Base-by-base conservation (phyloP, 2,329 filamentous ascomycete species). In the Ustulina deusta region DNA sequence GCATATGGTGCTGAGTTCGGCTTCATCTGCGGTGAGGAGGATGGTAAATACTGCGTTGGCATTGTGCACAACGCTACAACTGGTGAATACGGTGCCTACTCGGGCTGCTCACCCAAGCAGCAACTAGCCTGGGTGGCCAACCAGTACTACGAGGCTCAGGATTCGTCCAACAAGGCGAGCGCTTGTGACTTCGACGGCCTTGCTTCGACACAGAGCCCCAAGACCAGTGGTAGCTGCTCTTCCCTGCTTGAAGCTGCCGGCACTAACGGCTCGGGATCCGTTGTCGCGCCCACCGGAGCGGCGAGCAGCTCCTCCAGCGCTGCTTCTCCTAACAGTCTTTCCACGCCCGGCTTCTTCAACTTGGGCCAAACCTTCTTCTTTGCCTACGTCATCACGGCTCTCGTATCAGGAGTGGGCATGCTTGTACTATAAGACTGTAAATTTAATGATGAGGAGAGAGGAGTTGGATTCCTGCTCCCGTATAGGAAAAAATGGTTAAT, bases 61-160 rank as follows among this genome's bases (percentile, higher is more conserved):
- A 93, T 96, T 81, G 83, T 81, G 71, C 85, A 85, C 72, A 91
- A 94, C 80, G 86, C 86, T 59, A 87, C 86, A 67, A 86, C 84
- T 22, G 93, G 91, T 75, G 82, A 85, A 69, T 96, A 92, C 79
- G 93, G 93, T 73, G 87, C 91, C 55, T 93, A 92, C 84, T 88
- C 89, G 80, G 93, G 93, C 89, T 97, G 93, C 84, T 84, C 85
- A 73, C 76, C 87, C 74, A 84, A 85, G 73, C 85, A 93, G 81
- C 88, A 94, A 85, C 87, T 97, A 46, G 88, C 87, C 65, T 94
- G 87, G 78, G 91, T 89, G 56, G 86, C 94, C 72, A 89, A 94
- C 82, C 81, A 87, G 74, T 95, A 94, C 85, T 92, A 91, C 83
- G 32, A 59, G 32, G 71, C 52, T 17, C 67, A 71, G 57, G 78